Conservation (phyloP, 1,284 basidiomycete genomes). For the Microbotryum violaceum region DNA sequence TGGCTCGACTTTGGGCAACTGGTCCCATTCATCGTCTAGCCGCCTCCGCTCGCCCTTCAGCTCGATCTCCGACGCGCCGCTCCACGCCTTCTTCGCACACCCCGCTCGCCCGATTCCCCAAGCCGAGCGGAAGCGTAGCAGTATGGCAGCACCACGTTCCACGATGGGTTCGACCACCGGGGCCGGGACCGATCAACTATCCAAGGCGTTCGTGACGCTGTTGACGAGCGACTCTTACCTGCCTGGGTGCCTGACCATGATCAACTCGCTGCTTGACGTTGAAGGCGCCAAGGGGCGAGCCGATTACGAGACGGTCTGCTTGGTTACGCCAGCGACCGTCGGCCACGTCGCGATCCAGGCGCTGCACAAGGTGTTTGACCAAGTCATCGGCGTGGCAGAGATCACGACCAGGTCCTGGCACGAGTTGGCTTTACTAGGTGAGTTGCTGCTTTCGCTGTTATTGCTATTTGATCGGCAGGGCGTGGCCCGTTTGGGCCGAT, state of each 20-base stretch:
- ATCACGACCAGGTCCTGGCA: constrained; percentile 56
- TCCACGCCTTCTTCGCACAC: neutral
- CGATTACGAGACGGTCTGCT: constrained; percentile 67
- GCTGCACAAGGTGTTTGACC: constrained; percentile 69
- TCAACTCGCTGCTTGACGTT: constrained; percentile 70
- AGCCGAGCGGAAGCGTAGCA: too few species aligned
- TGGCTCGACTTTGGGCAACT: too few species aligned
- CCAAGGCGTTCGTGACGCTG: constrained; percentile 51
- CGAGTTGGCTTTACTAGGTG: constrained; percentile 73
- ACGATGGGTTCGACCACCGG: too few species aligned
- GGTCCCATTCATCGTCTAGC: too few species aligned
- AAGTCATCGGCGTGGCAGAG: constrained; percentile 83
- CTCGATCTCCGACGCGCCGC: neutral
- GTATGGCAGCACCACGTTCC: too few species aligned
- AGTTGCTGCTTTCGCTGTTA: constrained; percentile 38
- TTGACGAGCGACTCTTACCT: constrained; percentile 85
- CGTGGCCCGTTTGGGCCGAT: too few species aligned
- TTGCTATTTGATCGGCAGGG: too few species aligned
- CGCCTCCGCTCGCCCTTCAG: too few species aligned
- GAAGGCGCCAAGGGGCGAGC: constrained; percentile 46
- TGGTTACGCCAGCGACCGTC: constrained; percentile 88
- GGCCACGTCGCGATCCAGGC: constrained; percentile 75
- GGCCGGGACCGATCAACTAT: too few species aligned
- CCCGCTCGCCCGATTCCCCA: neutral
- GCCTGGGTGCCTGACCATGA: constrained; percentile 79